phyloP scores from a whole-genome alignment of 495 filamentous ascomycete species.

The Tuber melanosporum region DNA sequence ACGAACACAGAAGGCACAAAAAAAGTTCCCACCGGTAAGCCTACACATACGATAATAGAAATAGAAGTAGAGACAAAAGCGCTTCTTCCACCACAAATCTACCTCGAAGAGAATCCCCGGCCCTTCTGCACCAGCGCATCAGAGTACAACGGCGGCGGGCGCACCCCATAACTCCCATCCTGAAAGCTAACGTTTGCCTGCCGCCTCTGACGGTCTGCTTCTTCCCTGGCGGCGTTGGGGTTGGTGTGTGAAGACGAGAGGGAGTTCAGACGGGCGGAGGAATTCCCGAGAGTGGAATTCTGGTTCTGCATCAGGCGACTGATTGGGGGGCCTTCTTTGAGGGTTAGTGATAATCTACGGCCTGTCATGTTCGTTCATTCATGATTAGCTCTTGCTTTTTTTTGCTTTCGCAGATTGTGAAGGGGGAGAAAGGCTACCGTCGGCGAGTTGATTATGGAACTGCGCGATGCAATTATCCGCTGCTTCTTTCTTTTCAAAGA shows the following conservation, averaged over 20 bases:
- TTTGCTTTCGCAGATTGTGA: neutral
- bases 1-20: neutral
- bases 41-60: neutral
- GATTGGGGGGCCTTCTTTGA: conserved; percentile 50
- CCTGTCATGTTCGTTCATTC: conserved; percentile 42
- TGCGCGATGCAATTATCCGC: conserved; percentile 74
- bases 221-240: conserved; percentile 34
- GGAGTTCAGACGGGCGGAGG: conserved; percentile 11
- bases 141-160: conserved; percentile 39
- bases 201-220: conserved; percentile 39
- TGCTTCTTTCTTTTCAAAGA: conserved; percentile 67
- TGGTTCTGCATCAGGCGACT: conserved; percentile 21
- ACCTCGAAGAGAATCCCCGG: conserved; percentile 24
- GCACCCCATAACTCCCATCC: conserved; percentile 40
- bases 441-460: conserved; percentile 83
- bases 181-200: conserved; percentile 39
- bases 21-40: neutral
- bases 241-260: conserved; percentile 16
- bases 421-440: conserved; percentile 52
- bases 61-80: neutral
- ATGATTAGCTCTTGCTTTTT: neutral
- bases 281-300: neutral
- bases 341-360: conserved; percentile 67
- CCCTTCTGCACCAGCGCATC: conserved; percentile 40
- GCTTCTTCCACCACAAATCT: neutral